Evolutionary conservation across 331 rosid species (phyloP).

Genomic region (Quercus tomentella): DNA sequence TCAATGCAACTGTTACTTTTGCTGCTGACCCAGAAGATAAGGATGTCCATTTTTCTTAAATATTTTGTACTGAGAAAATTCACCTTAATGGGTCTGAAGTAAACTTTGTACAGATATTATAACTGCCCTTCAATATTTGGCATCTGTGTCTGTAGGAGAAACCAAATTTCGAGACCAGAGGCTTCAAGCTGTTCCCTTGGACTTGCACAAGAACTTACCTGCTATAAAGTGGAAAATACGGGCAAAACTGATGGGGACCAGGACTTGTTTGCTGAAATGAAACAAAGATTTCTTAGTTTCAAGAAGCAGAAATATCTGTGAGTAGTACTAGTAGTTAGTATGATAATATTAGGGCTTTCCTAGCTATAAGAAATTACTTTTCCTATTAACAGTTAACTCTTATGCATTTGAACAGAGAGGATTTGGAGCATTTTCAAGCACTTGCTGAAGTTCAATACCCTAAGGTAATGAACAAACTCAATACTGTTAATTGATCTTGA

Average conservation of each 20-base stretch:
- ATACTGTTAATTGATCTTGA: not conserved
- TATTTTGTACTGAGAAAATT: not conserved
- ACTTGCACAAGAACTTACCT: slow-evolving; percentile 9
- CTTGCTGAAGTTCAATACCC: slow-evolving; percentile 80
- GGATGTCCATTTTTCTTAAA: not conserved
- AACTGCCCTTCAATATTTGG: not conserved
- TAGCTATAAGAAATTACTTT: not conserved
- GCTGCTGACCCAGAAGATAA: not conserved
- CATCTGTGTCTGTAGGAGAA: slow-evolving; percentile 30
- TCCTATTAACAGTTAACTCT: not conserved
- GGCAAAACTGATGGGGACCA: slow-evolving; percentile 24
- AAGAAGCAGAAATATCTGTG: slow-evolving; percentile 68
- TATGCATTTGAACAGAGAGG: slow-evolving; percentile 49
- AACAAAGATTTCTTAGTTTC: slow-evolving; percentile 65
- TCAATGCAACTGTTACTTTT: not conserved
- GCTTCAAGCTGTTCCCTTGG: slow-evolving; percentile 12
- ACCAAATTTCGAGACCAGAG: slow-evolving; percentile 18
- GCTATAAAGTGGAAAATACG: slow-evolving; percentile 17
- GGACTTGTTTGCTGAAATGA: slow-evolving; percentile 58
- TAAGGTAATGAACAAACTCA: slow-evolving; percentile 46
- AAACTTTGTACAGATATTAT: not conserved
- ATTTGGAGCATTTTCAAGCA: slow-evolving; percentile 55
- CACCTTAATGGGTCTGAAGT: not conserved
- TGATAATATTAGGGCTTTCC: not conserved
- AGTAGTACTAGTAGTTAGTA: slow-evolving; percentile 24